Evolutionary conservation across 352 stramenopile species (phyloP).

Genomic region (Phytophthora vignae): DNA sequence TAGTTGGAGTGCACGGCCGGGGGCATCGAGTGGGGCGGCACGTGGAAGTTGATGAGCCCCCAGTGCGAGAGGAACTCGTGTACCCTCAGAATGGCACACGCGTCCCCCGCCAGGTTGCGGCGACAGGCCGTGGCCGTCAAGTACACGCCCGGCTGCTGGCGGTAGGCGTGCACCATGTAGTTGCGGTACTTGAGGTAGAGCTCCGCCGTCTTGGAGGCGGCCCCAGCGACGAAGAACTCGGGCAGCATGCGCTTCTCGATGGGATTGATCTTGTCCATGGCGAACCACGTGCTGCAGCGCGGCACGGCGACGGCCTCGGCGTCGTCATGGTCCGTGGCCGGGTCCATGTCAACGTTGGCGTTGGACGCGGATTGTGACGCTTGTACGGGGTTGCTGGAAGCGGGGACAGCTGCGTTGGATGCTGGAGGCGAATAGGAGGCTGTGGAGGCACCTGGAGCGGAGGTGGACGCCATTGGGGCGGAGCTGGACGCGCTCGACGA

Average conservation of each 20-base stretch:
- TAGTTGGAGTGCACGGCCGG: constrained; percentile 69
- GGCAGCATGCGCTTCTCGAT: constrained; percentile 87
- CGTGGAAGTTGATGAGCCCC: constrained; percentile 89
- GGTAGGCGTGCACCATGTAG: constrained; percentile 87
- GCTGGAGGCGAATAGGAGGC: background rate
- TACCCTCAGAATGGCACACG: constrained; percentile 84
- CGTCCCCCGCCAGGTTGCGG: constrained; percentile 81
- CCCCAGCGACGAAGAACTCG: constrained; percentile 70
- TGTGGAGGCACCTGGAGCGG: background rate
- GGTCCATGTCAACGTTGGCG: constrained; percentile 13
- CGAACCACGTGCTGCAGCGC: constrained; percentile 82
- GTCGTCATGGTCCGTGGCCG: constrained; percentile 35
- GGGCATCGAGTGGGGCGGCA: constrained; percentile 75
- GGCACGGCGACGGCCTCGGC: constrained; percentile 58
- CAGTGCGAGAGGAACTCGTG: constrained; percentile 90
- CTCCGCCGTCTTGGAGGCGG: constrained; percentile 45
- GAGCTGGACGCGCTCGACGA: background rate
- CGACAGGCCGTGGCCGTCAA: constrained; percentile 85
- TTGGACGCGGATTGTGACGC: constrained; percentile 4
- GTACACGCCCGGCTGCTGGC: constrained; percentile 82
- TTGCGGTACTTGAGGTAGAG: constrained; percentile 90
- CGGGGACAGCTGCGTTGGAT: background rate
- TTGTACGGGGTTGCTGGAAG: background rate
- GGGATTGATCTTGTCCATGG: constrained; percentile 77
- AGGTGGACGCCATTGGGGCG: background rate